Conservation (phyloP, 192 early-diverging fungal species). For the Irineochytrium annulatum region DNA sequence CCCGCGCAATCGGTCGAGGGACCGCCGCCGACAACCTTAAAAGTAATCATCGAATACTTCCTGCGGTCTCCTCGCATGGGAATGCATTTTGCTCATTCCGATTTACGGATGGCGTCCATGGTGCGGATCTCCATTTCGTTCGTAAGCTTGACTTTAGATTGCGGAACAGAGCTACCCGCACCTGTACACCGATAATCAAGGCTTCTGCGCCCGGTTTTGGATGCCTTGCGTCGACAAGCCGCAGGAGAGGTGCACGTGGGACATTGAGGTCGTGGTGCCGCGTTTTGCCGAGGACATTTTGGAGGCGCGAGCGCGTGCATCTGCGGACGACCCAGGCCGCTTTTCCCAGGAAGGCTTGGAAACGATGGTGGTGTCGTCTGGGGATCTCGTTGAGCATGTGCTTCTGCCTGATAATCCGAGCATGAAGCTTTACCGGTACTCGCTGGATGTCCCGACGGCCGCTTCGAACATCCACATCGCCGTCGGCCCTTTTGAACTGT, state of each 20-base stretch:
- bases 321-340: conserved; percentile 2
- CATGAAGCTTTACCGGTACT: conserved; percentile 31
- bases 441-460: conserved; percentile 19
- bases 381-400: conserved; percentile 31
- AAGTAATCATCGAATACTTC: conserved; percentile 25
- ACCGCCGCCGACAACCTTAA: conserved; percentile 3
- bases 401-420: conserved; percentile 14
- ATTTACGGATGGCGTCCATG: conserved; percentile 14
- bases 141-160: background rate
- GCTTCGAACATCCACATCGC: conserved; percentile 38
- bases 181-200: conserved; percentile 37
- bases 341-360: conserved; percentile 6
- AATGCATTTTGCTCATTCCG: conserved; percentile 34
- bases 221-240: conserved; percentile 42
- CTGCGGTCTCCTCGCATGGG: conserved; percentile 25
- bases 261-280: conserved; percentile 30
- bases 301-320: background rate
- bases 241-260: conserved; percentile 37
- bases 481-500: conserved; percentile 37
- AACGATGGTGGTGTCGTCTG: conserved; percentile 37
- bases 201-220: conserved; percentile 37
- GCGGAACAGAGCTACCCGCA: conserved; percentile 33
- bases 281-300: background rate
- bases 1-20: background rate
- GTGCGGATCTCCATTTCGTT: conserved; percentile 2